Conservation (phyloP, 208 protist species). For the Novymonas esmeraldas region DNA sequence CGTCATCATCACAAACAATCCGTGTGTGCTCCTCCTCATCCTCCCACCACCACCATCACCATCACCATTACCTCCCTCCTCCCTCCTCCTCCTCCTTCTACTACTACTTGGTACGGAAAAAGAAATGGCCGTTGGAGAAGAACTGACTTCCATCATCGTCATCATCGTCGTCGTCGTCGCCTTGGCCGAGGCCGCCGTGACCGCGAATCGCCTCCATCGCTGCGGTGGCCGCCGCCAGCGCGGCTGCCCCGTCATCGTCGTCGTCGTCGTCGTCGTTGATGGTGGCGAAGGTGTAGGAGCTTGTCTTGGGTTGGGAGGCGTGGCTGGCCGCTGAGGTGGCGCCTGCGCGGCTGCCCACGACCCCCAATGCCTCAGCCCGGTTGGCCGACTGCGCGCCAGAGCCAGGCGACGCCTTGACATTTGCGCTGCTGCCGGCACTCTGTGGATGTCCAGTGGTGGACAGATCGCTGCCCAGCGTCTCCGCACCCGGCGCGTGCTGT, state of each 20-base stretch:
- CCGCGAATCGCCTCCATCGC: conserved; percentile 33
- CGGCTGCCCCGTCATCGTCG: conserved; percentile 27
- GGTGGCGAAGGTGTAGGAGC: conserved; percentile 14
- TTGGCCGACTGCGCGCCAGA: too few relatives aligned
- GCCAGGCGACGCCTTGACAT: not conserved
- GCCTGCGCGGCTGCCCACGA: not conserved
- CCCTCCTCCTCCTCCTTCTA: not conserved
- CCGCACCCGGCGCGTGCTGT: not conserved
- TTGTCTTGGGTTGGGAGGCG: not conserved
- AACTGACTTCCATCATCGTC: conserved; percentile 24
- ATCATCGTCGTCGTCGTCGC: conserved; percentile 31
- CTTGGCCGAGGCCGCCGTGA: conserved; percentile 19
- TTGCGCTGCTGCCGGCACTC: not conserved
- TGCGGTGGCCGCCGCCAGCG: conserved; percentile 32
- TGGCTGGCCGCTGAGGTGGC: not conserved
- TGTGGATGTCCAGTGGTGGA: not conserved
- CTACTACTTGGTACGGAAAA: conserved; percentile 27
- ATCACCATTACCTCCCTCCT: not conserved
- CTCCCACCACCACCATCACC: not conserved
- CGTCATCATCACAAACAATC: not conserved
- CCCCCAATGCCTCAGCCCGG: not conserved
- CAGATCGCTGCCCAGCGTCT: not conserved
- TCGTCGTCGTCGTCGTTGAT: conserved; percentile 41
- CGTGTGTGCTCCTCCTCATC: not conserved
- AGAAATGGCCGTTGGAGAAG: conserved; percentile 33